These are phyloP conservation scores for Paecilomyces sp. DNA, from an alignment of 2,329 filamentous ascomycete species.

Conservation along the genomic window DNA sequence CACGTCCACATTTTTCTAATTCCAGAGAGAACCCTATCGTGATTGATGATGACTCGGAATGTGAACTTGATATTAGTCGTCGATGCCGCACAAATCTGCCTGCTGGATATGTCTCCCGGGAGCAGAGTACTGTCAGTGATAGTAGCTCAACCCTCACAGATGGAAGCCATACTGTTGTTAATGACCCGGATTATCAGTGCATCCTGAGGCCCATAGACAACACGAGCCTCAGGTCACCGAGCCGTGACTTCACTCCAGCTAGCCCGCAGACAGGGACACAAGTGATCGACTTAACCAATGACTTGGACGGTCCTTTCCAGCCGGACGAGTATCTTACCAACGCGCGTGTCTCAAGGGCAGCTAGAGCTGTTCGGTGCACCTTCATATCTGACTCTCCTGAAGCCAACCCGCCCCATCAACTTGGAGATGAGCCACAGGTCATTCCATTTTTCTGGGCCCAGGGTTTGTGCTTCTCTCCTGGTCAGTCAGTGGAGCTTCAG, in stretches of 20 bases:
- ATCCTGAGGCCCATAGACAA: background rate
- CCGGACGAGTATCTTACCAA: background rate
- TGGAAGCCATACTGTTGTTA: background rate
- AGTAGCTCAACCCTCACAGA: background rate
- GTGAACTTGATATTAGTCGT: background rate
- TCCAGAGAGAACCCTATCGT: background rate
- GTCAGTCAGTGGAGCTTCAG: conserved; percentile 29
- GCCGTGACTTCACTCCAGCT: background rate
- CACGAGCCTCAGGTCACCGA: background rate
- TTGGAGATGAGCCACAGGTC: background rate
- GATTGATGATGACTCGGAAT: background rate
- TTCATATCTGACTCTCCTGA: background rate
- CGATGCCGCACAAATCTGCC: background rate
- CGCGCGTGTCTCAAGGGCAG: background rate
- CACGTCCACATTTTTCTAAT: background rate
- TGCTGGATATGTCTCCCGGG: background rate
- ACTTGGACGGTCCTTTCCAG: background rate
- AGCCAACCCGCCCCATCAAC: background rate
- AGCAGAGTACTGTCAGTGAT: background rate
- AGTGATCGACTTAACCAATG: background rate
- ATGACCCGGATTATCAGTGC: background rate
- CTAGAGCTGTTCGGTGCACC: background rate
- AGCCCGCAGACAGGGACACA: background rate
- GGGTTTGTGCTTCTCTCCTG: conserved; percentile 16
- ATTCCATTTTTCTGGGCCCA: conserved; percentile 12